Conservation (phyloP, 371 early-diverging fungal species). For the Lichtheimia hyalospora region DNA sequence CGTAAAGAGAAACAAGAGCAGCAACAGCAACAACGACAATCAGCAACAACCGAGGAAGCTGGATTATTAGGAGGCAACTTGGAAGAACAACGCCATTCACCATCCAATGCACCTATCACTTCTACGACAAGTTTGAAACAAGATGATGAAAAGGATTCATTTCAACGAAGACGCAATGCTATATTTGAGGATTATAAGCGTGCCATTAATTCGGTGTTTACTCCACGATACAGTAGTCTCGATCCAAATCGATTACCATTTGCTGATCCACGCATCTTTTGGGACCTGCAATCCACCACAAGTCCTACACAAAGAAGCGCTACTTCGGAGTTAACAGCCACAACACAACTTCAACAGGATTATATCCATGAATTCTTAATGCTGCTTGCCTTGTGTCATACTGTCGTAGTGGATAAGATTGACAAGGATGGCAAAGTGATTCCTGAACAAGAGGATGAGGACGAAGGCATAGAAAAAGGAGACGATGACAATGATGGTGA, state of each 20-base stretch:
- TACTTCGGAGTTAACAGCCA: constrained; percentile 2
- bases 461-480: constrained; percentile 8
- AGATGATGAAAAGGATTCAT: neutral
- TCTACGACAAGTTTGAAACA: neutral
- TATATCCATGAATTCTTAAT: constrained; percentile 78
- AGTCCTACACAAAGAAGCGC: neutral
- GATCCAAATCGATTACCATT: constrained; percentile 71
- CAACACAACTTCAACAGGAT: neutral
- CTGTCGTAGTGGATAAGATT: constrained; percentile 81
- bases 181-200: constrained; percentile 59
- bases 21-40: constrained; percentile 10
- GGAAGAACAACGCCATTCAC: neutral
- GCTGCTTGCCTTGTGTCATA: constrained; percentile 90
- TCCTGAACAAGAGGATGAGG: constrained; percentile 5
- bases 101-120: neutral
- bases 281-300: constrained; percentile 50
- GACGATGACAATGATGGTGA: constrained; percentile 11
- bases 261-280: constrained; percentile 79
- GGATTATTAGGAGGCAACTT: constrained; percentile 3
- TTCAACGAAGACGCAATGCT: constrained; percentile 18
- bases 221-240: constrained; percentile 71
- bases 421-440: constrained; percentile 57
- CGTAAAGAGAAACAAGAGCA: constrained; percentile 37
- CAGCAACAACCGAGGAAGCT: constrained; percentile 6
- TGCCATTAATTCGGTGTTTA: constrained; percentile 65